Percentiles rank a stretch among this genome's conserved stretches.
Conservation (phyloP, 148 eudicot species). For the Vaccinium macrocarpon region DNA sequence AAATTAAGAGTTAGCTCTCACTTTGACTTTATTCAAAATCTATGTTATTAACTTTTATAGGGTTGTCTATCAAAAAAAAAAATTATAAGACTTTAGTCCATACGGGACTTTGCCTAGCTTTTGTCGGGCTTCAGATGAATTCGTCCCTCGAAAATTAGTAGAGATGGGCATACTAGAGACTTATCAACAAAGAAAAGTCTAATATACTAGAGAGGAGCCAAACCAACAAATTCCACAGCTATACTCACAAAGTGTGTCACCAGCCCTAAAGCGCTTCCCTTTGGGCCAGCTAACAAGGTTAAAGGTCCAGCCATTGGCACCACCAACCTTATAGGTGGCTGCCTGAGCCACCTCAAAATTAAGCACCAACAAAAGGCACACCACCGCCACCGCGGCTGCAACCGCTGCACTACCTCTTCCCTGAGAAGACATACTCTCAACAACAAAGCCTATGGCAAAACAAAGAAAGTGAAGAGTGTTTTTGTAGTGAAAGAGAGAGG, state of each 20-base stretch:
- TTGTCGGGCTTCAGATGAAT: background rate
- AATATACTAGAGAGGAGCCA: background rate
- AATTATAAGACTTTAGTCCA: no score
- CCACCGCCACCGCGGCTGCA: slow-evolving; percentile 17
- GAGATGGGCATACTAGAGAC: background rate
- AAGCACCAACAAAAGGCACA: slow-evolving; percentile 19
- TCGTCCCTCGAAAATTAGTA: background rate
- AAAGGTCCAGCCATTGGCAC: slow-evolving; percentile 45
- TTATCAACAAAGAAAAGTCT: background rate
- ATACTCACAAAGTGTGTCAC: slow-evolving; percentile 55
- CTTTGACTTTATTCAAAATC: no score
- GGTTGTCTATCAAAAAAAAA: no score
- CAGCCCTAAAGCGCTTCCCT: slow-evolving; percentile 55
- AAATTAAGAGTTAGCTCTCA: background rate
- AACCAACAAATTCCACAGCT: background rate
- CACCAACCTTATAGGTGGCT: slow-evolving; percentile 50
- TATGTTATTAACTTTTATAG: no score
- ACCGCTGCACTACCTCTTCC: slow-evolving; percentile 59
- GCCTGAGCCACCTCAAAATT: slow-evolving; percentile 32
- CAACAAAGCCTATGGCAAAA: background rate
- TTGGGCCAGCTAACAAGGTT: slow-evolving; percentile 38
- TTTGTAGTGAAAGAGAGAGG: background rate
- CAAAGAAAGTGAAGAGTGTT: background rate
- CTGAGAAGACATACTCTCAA: slow-evolving; percentile 29
- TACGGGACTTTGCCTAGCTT: background rate